Evolutionary conservation across 2,329 filamentous ascomycete species (phyloP).

Genomic region (Microcyclosporella mali): DNA sequence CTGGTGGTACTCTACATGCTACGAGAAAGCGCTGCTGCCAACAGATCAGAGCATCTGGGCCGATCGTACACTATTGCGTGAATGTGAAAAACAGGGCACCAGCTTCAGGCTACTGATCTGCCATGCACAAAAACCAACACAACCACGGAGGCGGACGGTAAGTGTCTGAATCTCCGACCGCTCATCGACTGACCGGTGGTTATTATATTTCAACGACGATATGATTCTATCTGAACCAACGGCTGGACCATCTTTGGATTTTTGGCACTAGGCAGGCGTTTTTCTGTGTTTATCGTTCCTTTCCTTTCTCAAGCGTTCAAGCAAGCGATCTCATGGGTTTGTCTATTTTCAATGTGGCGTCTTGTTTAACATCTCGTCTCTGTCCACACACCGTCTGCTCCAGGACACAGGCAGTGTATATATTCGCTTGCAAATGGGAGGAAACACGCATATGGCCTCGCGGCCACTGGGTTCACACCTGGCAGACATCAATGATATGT

Average conservation of each 20-base stretch:
- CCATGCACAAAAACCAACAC: slow-evolving; percentile 71
- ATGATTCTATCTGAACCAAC: not conserved
- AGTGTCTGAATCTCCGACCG: slow-evolving; percentile 36
- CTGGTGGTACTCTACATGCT: slow-evolving; percentile 96
- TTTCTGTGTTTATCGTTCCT: not conserved
- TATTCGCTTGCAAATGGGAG: not conserved
- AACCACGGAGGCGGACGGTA: slow-evolving; percentile 42
- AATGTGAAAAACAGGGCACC: slow-evolving; percentile 81
- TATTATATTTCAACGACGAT: slow-evolving; percentile 1
- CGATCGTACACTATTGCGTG: slow-evolving; percentile 66
- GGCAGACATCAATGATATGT: not conserved
- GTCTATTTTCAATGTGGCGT: not conserved
- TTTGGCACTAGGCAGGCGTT: too few relatives aligned
- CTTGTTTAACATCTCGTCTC: too few relatives aligned
- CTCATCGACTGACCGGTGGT: not conserved
- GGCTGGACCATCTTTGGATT: slow-evolving; percentile 7
- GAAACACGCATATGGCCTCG: slow-evolving; percentile 4
- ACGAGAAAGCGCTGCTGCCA: slow-evolving; percentile 54
- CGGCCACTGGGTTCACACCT: slow-evolving; percentile 3
- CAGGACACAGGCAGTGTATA: too few relatives aligned
- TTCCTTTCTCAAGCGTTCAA: slow-evolving; percentile 5
- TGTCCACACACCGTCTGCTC: too few relatives aligned
- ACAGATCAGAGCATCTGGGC: slow-evolving; percentile 67
- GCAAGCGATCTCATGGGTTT: slow-evolving; percentile 2
- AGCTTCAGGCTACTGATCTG: slow-evolving; percentile 88